Evolutionary conservation across 2,329 filamentous ascomycete species (phyloP), one percentile per base, ranked within the genome.

Genomic region (Trichoderma lentiforme): DNA sequence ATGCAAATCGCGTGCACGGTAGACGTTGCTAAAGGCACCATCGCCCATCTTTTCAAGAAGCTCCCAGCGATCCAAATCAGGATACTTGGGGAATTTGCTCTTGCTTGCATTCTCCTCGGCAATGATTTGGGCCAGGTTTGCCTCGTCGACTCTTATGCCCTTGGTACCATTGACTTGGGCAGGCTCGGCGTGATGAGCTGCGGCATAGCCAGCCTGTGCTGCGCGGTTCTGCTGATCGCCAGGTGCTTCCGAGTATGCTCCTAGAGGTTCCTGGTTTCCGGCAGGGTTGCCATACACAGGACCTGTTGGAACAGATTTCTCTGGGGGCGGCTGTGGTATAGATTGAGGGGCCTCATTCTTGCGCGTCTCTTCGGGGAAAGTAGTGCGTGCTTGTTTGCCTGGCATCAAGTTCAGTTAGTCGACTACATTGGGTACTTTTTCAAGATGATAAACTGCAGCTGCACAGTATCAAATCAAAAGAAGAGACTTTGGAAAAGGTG

Each of bases 21-120:
- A 99, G 75, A 99, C 96, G 79, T 98, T 98, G 86, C 95, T 98
- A 87, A 99, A 99, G 73, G 96, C 96, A 73, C 96, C 96, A 77
- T 98, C 96, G 75, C 96, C 96, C 95, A 99, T 99, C 88, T 98
- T 98, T 83, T 97, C 95, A 67, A 96, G 72, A 39, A 98, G 85
- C 69, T 92, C 89, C 91, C 93, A 99, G 78, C 95, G 79, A 67
- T 83, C 82, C 9, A 83, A 77, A 34, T 82, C 82, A 2, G 82
- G 81, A 65, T 83, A 83, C 76, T 86, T 88, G 53, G 96, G 95
- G 79, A 98, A 91, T 82, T 95, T 97, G 79, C 90, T 90, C 81
- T 91, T 93, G 82, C 86, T 93, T 78, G 93, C 92, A 73, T 94
- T 93, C 85, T 98, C 96, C 80, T 98, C 96, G 71, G 94, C 93